Base-by-base conservation (phyloP, 2,329 filamentous ascomycete genomes). In the Botryotinia convoluta region DNA sequence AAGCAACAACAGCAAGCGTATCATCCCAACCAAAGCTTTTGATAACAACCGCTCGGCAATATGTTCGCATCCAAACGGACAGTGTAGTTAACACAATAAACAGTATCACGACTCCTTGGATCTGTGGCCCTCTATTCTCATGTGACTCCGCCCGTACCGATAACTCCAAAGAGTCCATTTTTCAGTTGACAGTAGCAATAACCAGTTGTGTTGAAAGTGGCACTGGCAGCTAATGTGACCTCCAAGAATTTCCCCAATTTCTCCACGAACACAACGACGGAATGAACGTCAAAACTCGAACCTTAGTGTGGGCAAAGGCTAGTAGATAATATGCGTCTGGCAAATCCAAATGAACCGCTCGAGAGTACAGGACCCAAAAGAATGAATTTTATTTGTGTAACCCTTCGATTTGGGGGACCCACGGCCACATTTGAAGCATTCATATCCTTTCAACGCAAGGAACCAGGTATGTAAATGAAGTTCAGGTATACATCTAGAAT, bases 51-150 rank as follows among this genome's bases (percentile, higher is more conserved):
- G 71, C 73, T 44, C 79, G 74, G 64, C 74, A 76, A 69, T 80
- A 79, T 57, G 75, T 76, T 67, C 79, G 71, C 29, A 78, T 35
- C 20, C 64, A 44, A 35, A 80, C 75, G 14, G 76, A 71, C 54
- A 79, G 64, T 20, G 81, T 80, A 10, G 79, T 80, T 14, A 84
- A 62, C 8, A 81, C 72, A 26, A 85, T 59, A 63, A 85, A 83
- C 6, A 81, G 75, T 69, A 77, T 75, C 54, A 82, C 74, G 71
- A 84, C 80, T 18, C 83, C 79, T 29, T 83, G 29, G 37, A 79
- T 73, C 65, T 79, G 72, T 35, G 76, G 72, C 45, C 76, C 78
- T 75, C 79, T 75, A 39, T 74, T 18, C 14, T 45, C 37, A 37
- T 67, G 69, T 64, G 69, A 65, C 18, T 20, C 35, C 26, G 35